Evolutionary conservation across 176 grass and related monocot genomes (phyloP).

Genomic region (Musa acuminata): DNA sequence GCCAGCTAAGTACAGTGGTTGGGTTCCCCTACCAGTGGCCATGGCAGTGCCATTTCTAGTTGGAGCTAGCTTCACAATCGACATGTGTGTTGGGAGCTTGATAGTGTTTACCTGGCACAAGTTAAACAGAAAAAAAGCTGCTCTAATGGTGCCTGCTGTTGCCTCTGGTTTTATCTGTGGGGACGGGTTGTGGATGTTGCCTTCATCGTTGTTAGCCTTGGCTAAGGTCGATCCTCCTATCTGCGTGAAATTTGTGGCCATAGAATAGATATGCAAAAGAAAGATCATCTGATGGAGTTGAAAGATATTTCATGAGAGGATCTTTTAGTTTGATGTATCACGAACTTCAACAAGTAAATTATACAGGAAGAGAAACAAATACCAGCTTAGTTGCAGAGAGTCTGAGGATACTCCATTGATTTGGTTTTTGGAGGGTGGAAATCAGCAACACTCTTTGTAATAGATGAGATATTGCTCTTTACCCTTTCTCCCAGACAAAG

Average conservation of each 20-base stretch:
- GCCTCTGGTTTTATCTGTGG: slow-evolving; percentile 95
- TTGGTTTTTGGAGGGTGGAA: too few species aligned
- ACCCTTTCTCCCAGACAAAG: too few species aligned
- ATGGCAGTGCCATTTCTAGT: slow-evolving; percentile 91
- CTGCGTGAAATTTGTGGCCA: slow-evolving; percentile 78
- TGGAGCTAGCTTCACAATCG: slow-evolving; percentile 78
- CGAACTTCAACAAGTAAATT: too few species aligned
- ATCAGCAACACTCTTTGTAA: too few species aligned
- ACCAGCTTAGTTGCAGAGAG: too few species aligned
- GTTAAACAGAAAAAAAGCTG: slow-evolving; percentile 40
- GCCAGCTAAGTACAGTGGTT: slow-evolving; percentile 51
- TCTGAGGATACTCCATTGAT: too few species aligned
- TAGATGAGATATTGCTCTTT: too few species aligned
- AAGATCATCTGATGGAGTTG: too few species aligned
- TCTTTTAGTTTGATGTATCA: too few species aligned
- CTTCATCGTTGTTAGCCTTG: slow-evolving; percentile 70
- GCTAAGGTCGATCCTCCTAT: slow-evolving; percentile 71
- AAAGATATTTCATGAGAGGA: too few species aligned
- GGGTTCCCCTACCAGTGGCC: slow-evolving; percentile 81
- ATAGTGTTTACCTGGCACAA: slow-evolving; percentile 72
- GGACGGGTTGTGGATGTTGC: slow-evolving; percentile 91
- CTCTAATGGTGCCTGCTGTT: slow-evolving; percentile 74
- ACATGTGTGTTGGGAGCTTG: slow-evolving; percentile 82
- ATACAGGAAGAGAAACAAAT: too few species aligned
- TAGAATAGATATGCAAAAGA: slow-evolving; percentile 17